Percentiles rank a stretch among this genome's conserved stretches.
phyloP scores from a whole-genome alignment of 495 filamentous ascomycete species.

The Neurospora sp. region DNA sequence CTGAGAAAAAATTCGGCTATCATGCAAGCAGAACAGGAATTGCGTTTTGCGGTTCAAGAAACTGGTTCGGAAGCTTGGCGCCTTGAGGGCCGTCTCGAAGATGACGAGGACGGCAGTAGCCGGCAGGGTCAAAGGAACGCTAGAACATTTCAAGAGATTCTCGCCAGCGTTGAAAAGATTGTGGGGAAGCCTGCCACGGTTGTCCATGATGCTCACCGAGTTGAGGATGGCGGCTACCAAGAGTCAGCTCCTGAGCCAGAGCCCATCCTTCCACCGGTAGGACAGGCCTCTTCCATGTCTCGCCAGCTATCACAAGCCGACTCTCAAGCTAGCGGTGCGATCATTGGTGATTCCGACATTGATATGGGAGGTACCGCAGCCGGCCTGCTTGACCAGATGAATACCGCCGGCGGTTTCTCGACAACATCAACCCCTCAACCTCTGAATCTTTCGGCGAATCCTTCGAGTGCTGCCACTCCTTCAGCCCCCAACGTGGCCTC shows the following conservation, averaged over 20 bases:
- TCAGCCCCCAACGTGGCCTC: constrained; percentile 28
- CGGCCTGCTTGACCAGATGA: constrained; percentile 55
- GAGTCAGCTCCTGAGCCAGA: constrained; percentile 45
- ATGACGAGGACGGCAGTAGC: constrained; percentile 36
- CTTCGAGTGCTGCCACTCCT: constrained; percentile 40
- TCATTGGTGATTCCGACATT: constrained; percentile 49
- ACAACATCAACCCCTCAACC: constrained; percentile 39
- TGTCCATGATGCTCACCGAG: constrained; percentile 52
- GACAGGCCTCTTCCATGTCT: constrained; percentile 23
- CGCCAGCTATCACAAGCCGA: constrained; percentile 37
- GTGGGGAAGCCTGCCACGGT: constrained; percentile 46
- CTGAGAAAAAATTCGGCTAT: constrained; percentile 56
- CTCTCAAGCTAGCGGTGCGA: constrained; percentile 39
- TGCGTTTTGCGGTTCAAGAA: constrained; percentile 46
- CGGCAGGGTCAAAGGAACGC: constrained; percentile 35
- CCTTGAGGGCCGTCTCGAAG: constrained; percentile 50
- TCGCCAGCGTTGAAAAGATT: constrained; percentile 45
- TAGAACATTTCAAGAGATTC: constrained; percentile 50
- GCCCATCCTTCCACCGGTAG: constrained; percentile 5
- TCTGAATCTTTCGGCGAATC: constrained; percentile 24
- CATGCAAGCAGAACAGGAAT: constrained; percentile 53
- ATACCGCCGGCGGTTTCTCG: constrained; percentile 36
- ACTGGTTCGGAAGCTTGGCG: constrained; percentile 51
- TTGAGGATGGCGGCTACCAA: constrained; percentile 60
- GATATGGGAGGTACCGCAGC: constrained; percentile 56